These are phyloP conservation scores for Termitomyces sp. DNA, from an alignment of 768 basidiomycete genomes.

Conservation along the genomic window DNA sequence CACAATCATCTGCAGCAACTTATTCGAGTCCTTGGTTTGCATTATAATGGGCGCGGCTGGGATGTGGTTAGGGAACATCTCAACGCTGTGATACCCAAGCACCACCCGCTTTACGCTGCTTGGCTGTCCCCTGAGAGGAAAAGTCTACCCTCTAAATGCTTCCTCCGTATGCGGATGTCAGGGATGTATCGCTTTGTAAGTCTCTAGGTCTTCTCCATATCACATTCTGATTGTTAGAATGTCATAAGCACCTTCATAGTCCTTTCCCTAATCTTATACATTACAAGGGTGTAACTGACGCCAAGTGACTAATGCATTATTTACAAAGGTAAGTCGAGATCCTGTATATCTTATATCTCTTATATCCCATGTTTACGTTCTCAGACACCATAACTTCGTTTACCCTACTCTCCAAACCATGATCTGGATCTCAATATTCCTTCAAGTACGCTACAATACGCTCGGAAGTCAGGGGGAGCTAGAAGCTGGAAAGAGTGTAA, in stretches of 20 bases:
- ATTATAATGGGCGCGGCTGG: conserved; percentile 54
- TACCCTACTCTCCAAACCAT: not conserved
- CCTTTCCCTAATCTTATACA: conserved; percentile 54
- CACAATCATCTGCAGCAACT: conserved; percentile 59
- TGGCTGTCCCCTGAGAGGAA: conserved; percentile 46
- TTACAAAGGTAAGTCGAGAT: not conserved
- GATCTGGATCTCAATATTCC: not conserved
- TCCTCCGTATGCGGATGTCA: conserved; percentile 53
- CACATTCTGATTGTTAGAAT: not conserved
- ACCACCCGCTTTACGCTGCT: conserved; percentile 41
- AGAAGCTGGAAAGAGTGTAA: not conserved
- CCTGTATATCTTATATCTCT: too few relatives aligned
- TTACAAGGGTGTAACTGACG: conserved; percentile 30
- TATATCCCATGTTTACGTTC: not conserved
- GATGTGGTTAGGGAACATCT: conserved; percentile 42
- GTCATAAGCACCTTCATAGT: conserved; percentile 43
- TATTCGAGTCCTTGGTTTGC: conserved; percentile 51
- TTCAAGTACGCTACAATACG: not conserved
- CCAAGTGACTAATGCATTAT: not conserved
- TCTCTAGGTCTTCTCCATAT: conserved; percentile 1
- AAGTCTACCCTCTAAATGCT: conserved; percentile 50
- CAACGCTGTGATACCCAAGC: conserved; percentile 35
- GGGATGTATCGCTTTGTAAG: conserved; percentile 53
- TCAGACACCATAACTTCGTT: not conserved
- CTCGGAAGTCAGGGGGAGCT: not conserved